Percentiles rank a stretch among this genome's conserved stretches.
Evolutionary conservation across 495 filamentous ascomycete species (phyloP).

Genomic region (Penicillium argentinense): DNA sequence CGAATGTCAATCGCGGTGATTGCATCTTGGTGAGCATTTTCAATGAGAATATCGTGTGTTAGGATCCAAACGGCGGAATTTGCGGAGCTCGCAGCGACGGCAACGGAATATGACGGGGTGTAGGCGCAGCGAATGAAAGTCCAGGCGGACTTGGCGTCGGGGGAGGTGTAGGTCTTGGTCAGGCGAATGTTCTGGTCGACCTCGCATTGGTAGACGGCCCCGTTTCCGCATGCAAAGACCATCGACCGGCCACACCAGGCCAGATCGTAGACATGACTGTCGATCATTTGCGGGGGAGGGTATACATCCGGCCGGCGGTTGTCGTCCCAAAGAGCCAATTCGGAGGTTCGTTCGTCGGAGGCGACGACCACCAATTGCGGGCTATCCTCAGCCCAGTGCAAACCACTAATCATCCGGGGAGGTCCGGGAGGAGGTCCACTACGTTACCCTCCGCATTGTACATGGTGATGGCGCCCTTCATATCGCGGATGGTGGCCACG

Average conservation of each 20-base stretch:
- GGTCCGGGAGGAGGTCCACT: slow-evolving; percentile 48
- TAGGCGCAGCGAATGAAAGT: slow-evolving; percentile 37
- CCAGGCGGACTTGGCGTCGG: slow-evolving; percentile 32
- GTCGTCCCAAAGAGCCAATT: slow-evolving; percentile 49
- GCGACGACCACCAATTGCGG: slow-evolving; percentile 45
- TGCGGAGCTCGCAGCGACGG: slow-evolving; percentile 37
- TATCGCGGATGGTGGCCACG: slow-evolving; percentile 63
- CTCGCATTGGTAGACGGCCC: slow-evolving; percentile 43
- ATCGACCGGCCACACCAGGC: slow-evolving; percentile 36
- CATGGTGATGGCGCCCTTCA: slow-evolving; percentile 64
- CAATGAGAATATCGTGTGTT: slow-evolving; percentile 42
- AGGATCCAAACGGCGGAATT: slow-evolving; percentile 44
- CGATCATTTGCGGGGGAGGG: slow-evolving; percentile 38
- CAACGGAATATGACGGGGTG: slow-evolving; percentile 26
- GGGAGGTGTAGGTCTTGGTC: slow-evolving; percentile 34
- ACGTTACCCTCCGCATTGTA: slow-evolving; percentile 62
- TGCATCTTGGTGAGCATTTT: slow-evolving; percentile 41
- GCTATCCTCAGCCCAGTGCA: slow-evolving; percentile 41
- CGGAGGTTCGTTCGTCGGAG: slow-evolving; percentile 39
- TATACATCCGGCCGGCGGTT: slow-evolving; percentile 42
- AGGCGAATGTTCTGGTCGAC: slow-evolving; percentile 42
- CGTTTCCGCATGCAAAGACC: slow-evolving; percentile 41
- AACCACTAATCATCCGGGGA: slow-evolving; percentile 45
- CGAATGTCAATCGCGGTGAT: slow-evolving; percentile 50
- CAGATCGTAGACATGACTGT: slow-evolving; percentile 39